phyloP scores from a whole-genome alignment of 148 eudicot species.

The Linanthus parryae region DNA sequence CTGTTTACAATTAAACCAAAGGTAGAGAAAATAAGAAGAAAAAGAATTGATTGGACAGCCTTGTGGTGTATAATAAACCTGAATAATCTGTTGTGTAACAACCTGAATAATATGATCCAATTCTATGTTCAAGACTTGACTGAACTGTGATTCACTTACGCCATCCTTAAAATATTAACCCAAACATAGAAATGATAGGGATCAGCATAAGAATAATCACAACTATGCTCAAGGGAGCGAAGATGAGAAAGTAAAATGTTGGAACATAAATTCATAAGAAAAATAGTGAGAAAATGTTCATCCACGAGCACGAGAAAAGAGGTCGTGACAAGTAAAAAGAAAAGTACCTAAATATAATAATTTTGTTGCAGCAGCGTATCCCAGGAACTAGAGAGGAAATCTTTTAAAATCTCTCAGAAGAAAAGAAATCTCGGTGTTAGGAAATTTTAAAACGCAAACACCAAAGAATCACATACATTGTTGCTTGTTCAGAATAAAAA shows the following conservation, averaged over 20 bases:
- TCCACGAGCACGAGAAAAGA: not conserved
- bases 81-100: not conserved
- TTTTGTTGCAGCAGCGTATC: slow-evolving; percentile 73
- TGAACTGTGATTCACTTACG: slow-evolving; percentile 86
- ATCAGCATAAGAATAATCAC: not conserved
- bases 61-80: not conserved
- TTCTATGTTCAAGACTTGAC: slow-evolving; percentile 84
- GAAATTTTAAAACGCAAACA: not conserved
- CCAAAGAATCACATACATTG: too few relatives aligned
- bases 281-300: not conserved
- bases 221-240: too few relatives aligned
- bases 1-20: too few relatives aligned
- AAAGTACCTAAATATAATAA: slow-evolving; percentile 66
- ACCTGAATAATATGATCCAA: slow-evolving; percentile 85
- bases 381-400: slow-evolving; percentile 58
- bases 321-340: not conserved
- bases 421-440: not conserved
- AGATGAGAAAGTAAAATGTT: not conserved
- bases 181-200: too few relatives aligned
- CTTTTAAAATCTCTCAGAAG: slow-evolving; percentile 62
- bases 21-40: too few relatives aligned
- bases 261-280: too few relatives aligned
- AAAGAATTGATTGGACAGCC: not conserved
- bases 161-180: slow-evolving; percentile 76
- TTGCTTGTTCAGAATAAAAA: too few relatives aligned